A percentile compares a stretch with the other conserved stretches of the same genome.
phyloP scores from a whole-genome alignment of 805 yeast species.

The Ogataea minuta region DNA sequence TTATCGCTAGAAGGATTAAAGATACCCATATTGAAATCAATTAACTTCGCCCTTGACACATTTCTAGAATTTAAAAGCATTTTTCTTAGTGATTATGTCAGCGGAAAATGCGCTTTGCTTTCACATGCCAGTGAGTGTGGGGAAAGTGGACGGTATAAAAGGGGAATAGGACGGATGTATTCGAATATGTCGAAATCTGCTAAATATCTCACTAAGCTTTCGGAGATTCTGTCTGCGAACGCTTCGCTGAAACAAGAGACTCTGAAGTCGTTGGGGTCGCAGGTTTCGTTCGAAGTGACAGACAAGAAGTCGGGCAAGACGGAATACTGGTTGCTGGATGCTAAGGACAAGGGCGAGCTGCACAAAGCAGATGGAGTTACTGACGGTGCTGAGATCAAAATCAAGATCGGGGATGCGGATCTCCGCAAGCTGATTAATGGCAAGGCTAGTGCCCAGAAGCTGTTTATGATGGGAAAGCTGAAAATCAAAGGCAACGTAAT shows the following conservation, averaged over 20 bases:
- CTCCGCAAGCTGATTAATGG: conserved; percentile 71
- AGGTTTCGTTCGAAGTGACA: conserved; percentile 62
- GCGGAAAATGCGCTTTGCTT: neutral
- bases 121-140: conserved; percentile 18
- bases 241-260: conserved; percentile 21
- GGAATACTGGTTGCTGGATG: conserved; percentile 62
- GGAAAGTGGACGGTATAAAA: conserved; percentile 8
- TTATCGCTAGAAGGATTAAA: conserved; percentile 20
- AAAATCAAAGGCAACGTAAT: conserved; percentile 87
- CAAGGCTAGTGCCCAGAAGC: conserved; percentile 79
- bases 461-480: conserved; percentile 80
- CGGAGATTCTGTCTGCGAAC: conserved; percentile 18
- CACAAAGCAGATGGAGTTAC: conserved; percentile 26
- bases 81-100: neutral
- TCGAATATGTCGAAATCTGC: conserved; percentile 16
- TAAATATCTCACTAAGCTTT: conserved; percentile 16
- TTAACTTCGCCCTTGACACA: neutral
- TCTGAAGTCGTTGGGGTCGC: conserved; percentile 29
- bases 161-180: neutral
- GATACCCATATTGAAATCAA: conserved; percentile 17
- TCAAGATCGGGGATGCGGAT: conserved; percentile 64
- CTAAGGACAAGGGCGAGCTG: conserved; percentile 54
- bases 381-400: conserved; percentile 60
- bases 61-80: conserved; percentile 1
- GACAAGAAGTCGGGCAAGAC: conserved; percentile 57